phyloP scores from a whole-genome alignment of 2,329 filamentous ascomycete genomes.

The Penicillium sumatraense region DNA sequence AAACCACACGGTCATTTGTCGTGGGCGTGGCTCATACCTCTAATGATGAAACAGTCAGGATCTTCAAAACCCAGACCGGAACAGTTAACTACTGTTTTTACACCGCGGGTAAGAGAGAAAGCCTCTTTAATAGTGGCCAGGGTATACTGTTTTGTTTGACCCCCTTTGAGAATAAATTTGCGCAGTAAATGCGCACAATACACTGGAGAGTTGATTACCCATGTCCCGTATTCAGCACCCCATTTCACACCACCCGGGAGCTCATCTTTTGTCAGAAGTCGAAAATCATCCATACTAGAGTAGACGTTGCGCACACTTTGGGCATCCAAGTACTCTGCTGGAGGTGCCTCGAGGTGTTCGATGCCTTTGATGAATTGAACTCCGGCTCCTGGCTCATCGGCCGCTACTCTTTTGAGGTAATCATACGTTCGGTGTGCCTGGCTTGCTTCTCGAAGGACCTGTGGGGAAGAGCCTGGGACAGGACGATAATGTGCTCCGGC shows the following conservation, averaged over 20 bases:
- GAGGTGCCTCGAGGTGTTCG: slow-evolving; percentile 48
- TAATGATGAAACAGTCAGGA: slow-evolving; percentile 48
- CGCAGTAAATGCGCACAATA: slow-evolving; percentile 49
- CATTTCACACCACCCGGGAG: slow-evolving; percentile 42
- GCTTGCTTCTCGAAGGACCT: slow-evolving; percentile 39
- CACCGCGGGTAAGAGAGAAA: slow-evolving; percentile 39
- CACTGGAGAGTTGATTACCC: slow-evolving; percentile 49
- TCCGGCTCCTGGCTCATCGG: slow-evolving; percentile 41
- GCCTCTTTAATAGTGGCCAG: slow-evolving; percentile 39
- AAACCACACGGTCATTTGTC: neutral
- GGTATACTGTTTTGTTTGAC: slow-evolving; percentile 34
- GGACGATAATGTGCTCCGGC: slow-evolving; percentile 55
- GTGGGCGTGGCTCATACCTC: slow-evolving; percentile 34
- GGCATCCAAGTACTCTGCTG: slow-evolving; percentile 38
- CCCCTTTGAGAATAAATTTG: slow-evolving; percentile 46
- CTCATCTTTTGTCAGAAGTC: slow-evolving; percentile 33
- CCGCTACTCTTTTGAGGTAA: slow-evolving; percentile 41
- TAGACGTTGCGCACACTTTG: slow-evolving; percentile 35
- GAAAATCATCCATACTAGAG: slow-evolving; percentile 41
- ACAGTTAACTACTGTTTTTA: slow-evolving; percentile 50
- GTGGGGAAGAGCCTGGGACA: slow-evolving; percentile 44
- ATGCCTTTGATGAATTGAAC: slow-evolving; percentile 43
- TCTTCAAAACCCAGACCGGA: slow-evolving; percentile 50
- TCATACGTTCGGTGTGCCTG: slow-evolving; percentile 46
- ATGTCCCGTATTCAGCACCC: slow-evolving; percentile 48